Evolutionary conservation across 306 rosid species (phyloP), one percentile per base, ranked within the genome.

Genomic region (Pterocarpus macrocarpus): DNA sequence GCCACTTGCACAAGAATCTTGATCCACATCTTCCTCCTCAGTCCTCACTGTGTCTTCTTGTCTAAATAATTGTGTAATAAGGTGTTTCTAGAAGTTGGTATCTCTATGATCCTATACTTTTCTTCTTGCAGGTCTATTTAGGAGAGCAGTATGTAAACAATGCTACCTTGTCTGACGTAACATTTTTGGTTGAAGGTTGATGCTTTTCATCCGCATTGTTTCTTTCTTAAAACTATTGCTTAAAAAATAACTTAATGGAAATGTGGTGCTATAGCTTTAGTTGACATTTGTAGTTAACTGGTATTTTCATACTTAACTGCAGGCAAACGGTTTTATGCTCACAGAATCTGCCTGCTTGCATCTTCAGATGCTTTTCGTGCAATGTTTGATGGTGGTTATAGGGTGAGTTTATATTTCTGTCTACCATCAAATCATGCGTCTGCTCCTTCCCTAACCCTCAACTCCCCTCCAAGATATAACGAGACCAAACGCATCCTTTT

Each of bases 321-420:
- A 96, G 99, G 97, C 4, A 89, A 86, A 83, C 92, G 91, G 62
- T 96, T 96, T 80, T 87, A 89, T 86, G 99, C 99, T 64, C 99
- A 96, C 80, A 90, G 97, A 85, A 93, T 93, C 66, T 92, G 97
- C 84, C 85, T 96, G 62, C 98, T 96, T 58, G 99, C 99, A 59
- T 96, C 97, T 65, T 96, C 99, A 17, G 98, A 90, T 85, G 94
- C 97, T 66, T 96, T 93, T 80, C 99, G 97, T 80, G 99, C 99
- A 30, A 96, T 96, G 99, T 90, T 96, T 83, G 97, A 94, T 84
- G 98, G 98, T 63, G 98, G 95, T 78, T 94, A 94, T 80, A 90
- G 95, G 90, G 97, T 94, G 86, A 84, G 93, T 69, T 41, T 77
- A 59, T 38, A 43, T 11, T 67, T 66, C 62, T 28, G 14, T 50